Evolutionary conservation across 306 rosid genomes (phyloP), one percentile per base, ranked within the genome.

Genomic region (Comarum palustre): DNA sequence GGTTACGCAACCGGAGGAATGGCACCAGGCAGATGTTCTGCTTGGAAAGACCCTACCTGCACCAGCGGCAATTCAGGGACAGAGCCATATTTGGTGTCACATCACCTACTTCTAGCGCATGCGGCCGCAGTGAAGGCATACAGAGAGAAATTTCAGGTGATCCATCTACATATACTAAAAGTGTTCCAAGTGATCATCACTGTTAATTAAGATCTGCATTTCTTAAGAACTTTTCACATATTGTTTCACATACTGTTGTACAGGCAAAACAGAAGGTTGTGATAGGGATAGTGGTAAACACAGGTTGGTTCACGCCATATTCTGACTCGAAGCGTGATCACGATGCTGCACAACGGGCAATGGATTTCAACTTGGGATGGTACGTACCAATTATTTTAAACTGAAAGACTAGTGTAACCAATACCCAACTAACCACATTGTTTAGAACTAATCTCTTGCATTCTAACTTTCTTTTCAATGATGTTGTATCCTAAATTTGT

Each of bases 81-180:
- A 0, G 93, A 91, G 69, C 96, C 97, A 2, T 91, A 91, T 71
- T 19, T 84, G 58, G 84, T 78, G 22, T 2, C 91, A 0, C 97
- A 91, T 59, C n/a, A 86, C 57, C 87, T 46, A 24, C 80, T 91
- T 59, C 87, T 86, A 41, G 82, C 93, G 73, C 97, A 91, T 74
- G 87, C 91, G 8, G 85, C 82, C 0, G 87, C 90, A 1, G 87
- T 79, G 31, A 54, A 79, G n/a, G 41, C 84, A 24, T 89, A 89
- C 10, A 80, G 68, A 73, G 39, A 75, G 38, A 87, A 89, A 70
- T 87, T 87, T 74, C 91, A 86, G 89, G 96, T 55, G 32, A 52
- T 20, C 27, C 59, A 52, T 52, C 59, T 52, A 52, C 22, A n/a
- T 20, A 10, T 12, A 3, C 8, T 11, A 20, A 0, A 22, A 55